Base-by-base conservation (phyloP, 148 eudicot genomes). In the Vaccinium vitisidaea region DNA sequence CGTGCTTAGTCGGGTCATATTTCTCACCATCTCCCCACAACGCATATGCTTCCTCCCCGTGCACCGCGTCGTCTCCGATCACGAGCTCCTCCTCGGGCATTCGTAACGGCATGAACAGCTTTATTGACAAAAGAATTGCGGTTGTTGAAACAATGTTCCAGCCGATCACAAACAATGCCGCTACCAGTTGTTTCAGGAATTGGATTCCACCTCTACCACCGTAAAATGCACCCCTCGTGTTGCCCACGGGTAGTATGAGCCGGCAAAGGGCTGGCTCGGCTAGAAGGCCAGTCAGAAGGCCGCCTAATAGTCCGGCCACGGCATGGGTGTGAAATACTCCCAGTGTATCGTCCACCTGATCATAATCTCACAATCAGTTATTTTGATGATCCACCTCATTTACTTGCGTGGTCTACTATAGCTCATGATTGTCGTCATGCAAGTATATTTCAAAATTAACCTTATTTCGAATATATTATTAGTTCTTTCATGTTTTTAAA, bases 41-140 rank as follows among this genome's bases (percentile, higher is more conserved):
- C 1, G 91, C 91, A 43, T 89, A 89, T 52, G 91, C 91, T 80
- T 89, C 91, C 25, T 89, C 91, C 46, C 91, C 91, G 4, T 89
- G 91, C 12, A 87, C 91, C 0, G 91, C 91, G 6, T 89, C 91
- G 5, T 89, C 91, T 52, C 91, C 91, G 8, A 89, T 89, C 70
- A 81, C 54, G 36, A 89, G 87, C 54, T 89, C 79, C n/a, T 87
- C 87, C 5, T 89, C 87, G 3, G 91, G 83, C 87, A 89, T 89
- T 14, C 91, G 18, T 32, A 89, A 27, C 0, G 91, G 91, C 27
- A 89, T 80, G 58, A 87, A 75, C 11, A 83, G 1, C 48, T 81
- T 55, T 70, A 89, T 89, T 2, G 65, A 8, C 16, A 89, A 48
- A 23, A 87, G 87, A 56, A 89, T 89, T 1, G 81, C 58, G 1